phyloP scores from a whole-genome alignment of 176 grass and related monocot genomes.

The Aegilops speltoides region DNA sequence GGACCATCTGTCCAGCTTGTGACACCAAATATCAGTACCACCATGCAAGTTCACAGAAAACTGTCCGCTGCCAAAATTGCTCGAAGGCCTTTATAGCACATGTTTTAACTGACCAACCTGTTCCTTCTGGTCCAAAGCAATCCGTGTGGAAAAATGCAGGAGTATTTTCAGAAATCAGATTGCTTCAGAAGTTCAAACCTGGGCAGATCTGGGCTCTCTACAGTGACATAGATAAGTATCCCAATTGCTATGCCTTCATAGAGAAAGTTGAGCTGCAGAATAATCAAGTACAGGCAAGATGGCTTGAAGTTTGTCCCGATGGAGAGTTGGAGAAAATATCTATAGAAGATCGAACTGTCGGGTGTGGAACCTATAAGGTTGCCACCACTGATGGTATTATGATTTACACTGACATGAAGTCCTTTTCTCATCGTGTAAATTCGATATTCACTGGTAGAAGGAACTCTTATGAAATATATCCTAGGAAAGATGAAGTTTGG shows the following conservation, averaged over 20 bases:
- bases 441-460: conserved; percentile 33
- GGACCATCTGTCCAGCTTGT: conserved; percentile 73
- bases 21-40: conserved; percentile 78
- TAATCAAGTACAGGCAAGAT: conserved; percentile 40
- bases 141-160: conserved; percentile 37
- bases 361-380: conserved; percentile 54
- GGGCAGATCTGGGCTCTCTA: conserved; percentile 83
- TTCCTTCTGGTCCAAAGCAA: conserved; percentile 28
- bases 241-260: conserved; percentile 68
- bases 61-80: conserved; percentile 80
- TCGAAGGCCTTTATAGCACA: conserved; percentile 70
- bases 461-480: conserved; percentile 41
- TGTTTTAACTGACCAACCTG: conserved; percentile 49
- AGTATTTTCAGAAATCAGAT: conserved; percentile 45
- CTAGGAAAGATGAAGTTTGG: conserved; percentile 61
- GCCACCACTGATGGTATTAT: not conserved
- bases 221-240: conserved; percentile 62
- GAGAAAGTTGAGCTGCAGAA: conserved; percentile 39
- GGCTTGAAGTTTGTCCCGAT: conserved; percentile 56
- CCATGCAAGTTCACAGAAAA: conserved; percentile 51
- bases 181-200: conserved; percentile 42
- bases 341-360: conserved; percentile 36
- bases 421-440: conserved; percentile 63
- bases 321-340: conserved; percentile 48
- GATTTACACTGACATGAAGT: conserved; percentile 21